Conservation (phyloP, 1,139 yeast genomes). For the Scheffersomyces quercinus region DNA sequence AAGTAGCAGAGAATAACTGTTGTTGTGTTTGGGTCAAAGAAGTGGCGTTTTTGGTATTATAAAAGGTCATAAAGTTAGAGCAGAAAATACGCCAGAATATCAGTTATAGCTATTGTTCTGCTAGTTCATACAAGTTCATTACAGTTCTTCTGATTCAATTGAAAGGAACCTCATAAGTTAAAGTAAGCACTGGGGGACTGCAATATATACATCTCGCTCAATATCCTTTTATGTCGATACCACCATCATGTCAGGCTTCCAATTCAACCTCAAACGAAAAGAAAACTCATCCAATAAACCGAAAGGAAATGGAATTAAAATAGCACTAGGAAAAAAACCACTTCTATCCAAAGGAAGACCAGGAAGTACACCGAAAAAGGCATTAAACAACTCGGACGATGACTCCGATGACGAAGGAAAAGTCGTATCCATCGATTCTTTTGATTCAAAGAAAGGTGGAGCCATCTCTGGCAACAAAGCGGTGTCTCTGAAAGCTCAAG, state of each 20-base stretch:
- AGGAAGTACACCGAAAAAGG: background rate
- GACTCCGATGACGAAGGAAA: constrained; percentile 20
- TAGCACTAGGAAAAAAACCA: too few relatives aligned
- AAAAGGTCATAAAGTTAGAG: too few relatives aligned
- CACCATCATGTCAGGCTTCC: constrained; percentile 17
- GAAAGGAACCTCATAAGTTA: background rate
- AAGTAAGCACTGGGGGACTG: too few relatives aligned
- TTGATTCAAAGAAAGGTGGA: constrained; percentile 17
- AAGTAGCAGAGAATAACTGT: too few relatives aligned
- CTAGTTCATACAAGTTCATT: constrained; percentile 2
- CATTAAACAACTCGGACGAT: constrained; percentile 9
- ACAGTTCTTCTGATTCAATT: background rate
- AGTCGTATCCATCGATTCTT: constrained; percentile 9
- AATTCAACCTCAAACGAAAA: constrained; percentile 24
- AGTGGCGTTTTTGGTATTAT: too few relatives aligned
- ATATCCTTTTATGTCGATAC: too few relatives aligned
- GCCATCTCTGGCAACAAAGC: constrained; percentile 22
- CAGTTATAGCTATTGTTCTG: too few relatives aligned
- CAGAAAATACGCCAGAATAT: too few relatives aligned
- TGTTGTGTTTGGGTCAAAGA: too few relatives aligned
- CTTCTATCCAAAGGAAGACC: background rate
- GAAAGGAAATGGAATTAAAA: too few relatives aligned
- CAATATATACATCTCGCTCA: too few relatives aligned
- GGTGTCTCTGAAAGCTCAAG: constrained; percentile 7
- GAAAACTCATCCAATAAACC: background rate